Conservation (phyloP, 129 eudicot genomes). For the Logfia minima region DNA sequence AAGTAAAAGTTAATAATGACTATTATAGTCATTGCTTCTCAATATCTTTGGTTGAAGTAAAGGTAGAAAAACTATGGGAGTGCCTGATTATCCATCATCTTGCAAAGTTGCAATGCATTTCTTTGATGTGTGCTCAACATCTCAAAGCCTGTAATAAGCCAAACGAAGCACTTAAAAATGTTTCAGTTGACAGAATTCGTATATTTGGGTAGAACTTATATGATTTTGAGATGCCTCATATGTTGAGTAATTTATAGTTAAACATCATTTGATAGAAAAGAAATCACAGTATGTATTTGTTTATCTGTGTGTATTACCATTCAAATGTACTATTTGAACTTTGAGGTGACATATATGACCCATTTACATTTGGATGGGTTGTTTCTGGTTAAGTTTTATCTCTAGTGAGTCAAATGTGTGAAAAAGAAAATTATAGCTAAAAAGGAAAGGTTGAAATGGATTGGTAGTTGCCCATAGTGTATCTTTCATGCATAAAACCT, state of each 20-base stretch:
- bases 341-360: background rate
- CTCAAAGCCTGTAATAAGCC: background rate
- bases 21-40: background rate
- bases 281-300: background rate
- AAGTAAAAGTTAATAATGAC: background rate
- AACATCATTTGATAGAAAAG: background rate
- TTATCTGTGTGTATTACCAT: background rate
- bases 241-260: background rate
- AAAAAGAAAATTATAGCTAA: background rate
- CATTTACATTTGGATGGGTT: background rate
- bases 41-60: background rate
- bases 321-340: background rate
- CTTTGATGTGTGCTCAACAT: background rate
- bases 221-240: background rate
- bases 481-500: background rate
- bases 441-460: background rate
- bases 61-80: background rate
- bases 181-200: background rate
- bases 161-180: background rate
- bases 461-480: background rate
- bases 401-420: background rate
- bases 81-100: background rate
- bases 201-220: background rate
- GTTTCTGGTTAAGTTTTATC: background rate
- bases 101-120: slow-evolving; percentile 1